Base-by-base conservation (phyloP, 768 basidiomycete species). In the Infundibulicybe gibba region DNA sequence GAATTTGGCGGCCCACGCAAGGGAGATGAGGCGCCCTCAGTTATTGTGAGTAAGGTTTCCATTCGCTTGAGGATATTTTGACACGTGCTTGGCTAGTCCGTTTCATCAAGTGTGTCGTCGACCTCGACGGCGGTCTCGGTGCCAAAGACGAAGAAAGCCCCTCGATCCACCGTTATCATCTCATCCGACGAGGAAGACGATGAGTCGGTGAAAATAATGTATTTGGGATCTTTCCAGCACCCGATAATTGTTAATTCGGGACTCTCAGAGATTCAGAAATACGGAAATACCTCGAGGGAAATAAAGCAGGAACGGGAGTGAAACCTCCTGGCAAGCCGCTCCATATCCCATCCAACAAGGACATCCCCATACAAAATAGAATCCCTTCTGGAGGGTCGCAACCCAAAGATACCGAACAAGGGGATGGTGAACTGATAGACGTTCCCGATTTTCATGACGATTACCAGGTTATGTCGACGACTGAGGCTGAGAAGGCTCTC, bases 401-500 rank as follows among this genome's bases (percentile, higher is more conserved):
- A 30, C 12, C 32, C 37, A 41, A 3, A 30, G 31, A 11, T n/a
- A 21, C 19, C 11, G n/a, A 58, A 49, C 49, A 51, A 0, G 55
- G 49, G 5, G n/a, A n/a, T 32, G 65, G 58, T 1, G 71, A 75
- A 40, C 45, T 54, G 1, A 61, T 71, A 34, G 53, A 58, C 20
- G 48, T 69, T 17, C 61, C 58, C 8, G 60, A 59, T 1, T 55
- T 58, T 10, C 55, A 61, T 15, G 55, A 58, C 15, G 66, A 64
- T 21, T 55, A 65, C 35, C 44, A 51, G 5, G 66, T 58, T 34
- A 67, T 75, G 57, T 59, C 66, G 15, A 50, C 74, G 25, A 67
- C 62, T 0, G 88, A 93, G 16, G 83, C 90, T 0, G 89, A 93
- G 56, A 83, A 82, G 54, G 88, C 84, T 16, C 67, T 94, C 43